Evolutionary conservation across 2,329 filamentous ascomycete species (phyloP), one percentile per base, ranked within the genome.

Genomic region (Lasiodiplodia sp.): DNA sequence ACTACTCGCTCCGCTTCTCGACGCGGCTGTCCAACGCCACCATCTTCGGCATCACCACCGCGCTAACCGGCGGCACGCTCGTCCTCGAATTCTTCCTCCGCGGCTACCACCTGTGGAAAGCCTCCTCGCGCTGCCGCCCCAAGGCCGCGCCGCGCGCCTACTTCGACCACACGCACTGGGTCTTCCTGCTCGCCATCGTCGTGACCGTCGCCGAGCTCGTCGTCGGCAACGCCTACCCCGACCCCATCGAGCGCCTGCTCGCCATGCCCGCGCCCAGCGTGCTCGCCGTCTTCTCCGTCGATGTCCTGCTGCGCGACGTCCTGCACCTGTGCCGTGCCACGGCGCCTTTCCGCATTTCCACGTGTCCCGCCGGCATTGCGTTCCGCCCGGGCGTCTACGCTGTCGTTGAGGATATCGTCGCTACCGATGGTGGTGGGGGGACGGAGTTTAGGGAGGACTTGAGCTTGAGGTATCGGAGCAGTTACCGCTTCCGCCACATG

Each of bases 41-140:
- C 51, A 53, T 53, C 51, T 53, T 53, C 23, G 21, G 7, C 51
- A 53, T 53, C 51, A 53, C 51, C 51, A 53, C 51, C 51, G 51
- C 51, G 1, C 23, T 53, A 23, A 53, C 51, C 51, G 51, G 51
- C 5, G 51, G 51, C 51, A 53, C 51, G 51, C 51, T 53, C 7
- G n/a, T 53, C 23, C 51, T 53, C 51, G 51, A 53, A 11, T 53
- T 53, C 51, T 53, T 53, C 16, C 7, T 53, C 10, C 51, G 51
- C 51, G 51, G 51, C 3, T 53, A 53, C 21, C 23, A 53, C 4
- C 51, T 53, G 12, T 53, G 51, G 51, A 53, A 53, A 6, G 23
- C 16, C 1, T 2, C 21, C 10, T 53, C 51, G 51, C 21, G 12
- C 51, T 53, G 51, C 51, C 21, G 51, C 23, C 21, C 23, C 23